Evolutionary conservation across 163 green algal species (phyloP), one percentile per base, ranked within the genome.

Genomic region (Volvox carteri): DNA sequence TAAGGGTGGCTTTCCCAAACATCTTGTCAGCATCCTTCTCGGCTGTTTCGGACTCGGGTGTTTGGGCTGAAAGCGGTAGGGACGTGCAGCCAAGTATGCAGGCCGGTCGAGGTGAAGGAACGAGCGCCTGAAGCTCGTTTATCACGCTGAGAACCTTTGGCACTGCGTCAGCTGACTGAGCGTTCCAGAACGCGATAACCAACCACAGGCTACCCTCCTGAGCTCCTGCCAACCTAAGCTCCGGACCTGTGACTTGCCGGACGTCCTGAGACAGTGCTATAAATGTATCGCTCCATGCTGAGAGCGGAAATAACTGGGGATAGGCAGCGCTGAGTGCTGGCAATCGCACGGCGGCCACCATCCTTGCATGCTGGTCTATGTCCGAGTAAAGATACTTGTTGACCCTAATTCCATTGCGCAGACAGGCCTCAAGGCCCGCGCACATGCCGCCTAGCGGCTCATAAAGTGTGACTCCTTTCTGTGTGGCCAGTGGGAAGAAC

Each of bases 381-480:
- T 74, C 78, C 9, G 56, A 86, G 35, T 62, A 75, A 1, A n/a
- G 35, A 14, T 86, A 86, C 12, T 11, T 41, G 37, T 50, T 76
- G 6, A 86, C 39, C 4, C 37, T 3, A 23, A 76, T 76, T 9
- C 78, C 78, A 37, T 42, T 76, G 0, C 39, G 25, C 16, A 76
- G 9, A 37, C 78, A 76, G 16, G 39, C 35, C 19, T 76, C 56
- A 1, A 86, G 37, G 23, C 78, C 56, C 4, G 54, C 14, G 23
- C 78, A 74, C 1, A 86, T 12, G 8, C 78, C 78, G n/a, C 78
- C 78, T 3, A 74, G 28, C 18, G 78, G 78, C 39, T 86, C 78
- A n/a, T n/a, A n/a, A n/a, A n/a, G n/a, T n/a, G n/a, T n/a, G 39
- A 72, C n/a, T 7, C 58, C 58, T 35, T 72, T 12, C 50, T 60